Evolutionary conservation across 2,329 filamentous ascomycete species (phyloP).

Genomic region (Myriangium duriaei): DNA sequence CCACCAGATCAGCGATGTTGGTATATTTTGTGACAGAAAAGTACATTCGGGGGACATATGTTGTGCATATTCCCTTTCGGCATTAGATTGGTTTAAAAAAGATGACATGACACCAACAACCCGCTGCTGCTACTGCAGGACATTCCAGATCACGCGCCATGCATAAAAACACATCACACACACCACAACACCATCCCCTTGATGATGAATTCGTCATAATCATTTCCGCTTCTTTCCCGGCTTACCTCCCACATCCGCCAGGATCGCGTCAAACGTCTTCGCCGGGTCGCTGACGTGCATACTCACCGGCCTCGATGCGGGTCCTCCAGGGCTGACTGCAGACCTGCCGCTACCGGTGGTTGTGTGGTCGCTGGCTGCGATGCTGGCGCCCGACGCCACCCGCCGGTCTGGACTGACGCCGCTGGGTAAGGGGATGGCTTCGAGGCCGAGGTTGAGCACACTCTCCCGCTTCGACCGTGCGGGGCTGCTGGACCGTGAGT

Average conservation of each 20-base stretch:
- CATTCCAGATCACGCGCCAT: too few relatives aligned
- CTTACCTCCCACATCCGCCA: conserved; percentile 19
- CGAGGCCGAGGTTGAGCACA: conserved; percentile 33
- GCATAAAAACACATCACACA: too few relatives aligned
- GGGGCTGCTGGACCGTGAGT: conserved; percentile 12
- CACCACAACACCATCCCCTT: too few relatives aligned
- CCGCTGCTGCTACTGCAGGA: too few relatives aligned
- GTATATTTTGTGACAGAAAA: too few relatives aligned
- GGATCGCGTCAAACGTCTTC: conserved; percentile 38
- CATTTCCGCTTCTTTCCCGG: background rate
- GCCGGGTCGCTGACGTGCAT: conserved; percentile 20
- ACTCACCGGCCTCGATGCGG: conserved; percentile 18
- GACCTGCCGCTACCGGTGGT: conserved; percentile 1
- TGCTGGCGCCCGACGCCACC: background rate
- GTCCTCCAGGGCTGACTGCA: conserved; percentile 1
- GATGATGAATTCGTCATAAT: too few relatives aligned
- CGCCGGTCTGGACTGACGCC: conserved; percentile 31
- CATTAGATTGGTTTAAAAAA: too few relatives aligned
- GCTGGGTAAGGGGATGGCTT: conserved; percentile 33
- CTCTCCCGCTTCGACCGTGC: conserved; percentile 27
- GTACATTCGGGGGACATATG: too few relatives aligned
- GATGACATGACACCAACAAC: too few relatives aligned
- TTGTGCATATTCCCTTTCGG: too few relatives aligned
- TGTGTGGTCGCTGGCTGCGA: background rate
- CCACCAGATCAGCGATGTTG: too few relatives aligned